Evolutionary conservation across 1,139 yeast species (phyloP).

Genomic region (Hyphopichia pseudoburtonii): DNA sequence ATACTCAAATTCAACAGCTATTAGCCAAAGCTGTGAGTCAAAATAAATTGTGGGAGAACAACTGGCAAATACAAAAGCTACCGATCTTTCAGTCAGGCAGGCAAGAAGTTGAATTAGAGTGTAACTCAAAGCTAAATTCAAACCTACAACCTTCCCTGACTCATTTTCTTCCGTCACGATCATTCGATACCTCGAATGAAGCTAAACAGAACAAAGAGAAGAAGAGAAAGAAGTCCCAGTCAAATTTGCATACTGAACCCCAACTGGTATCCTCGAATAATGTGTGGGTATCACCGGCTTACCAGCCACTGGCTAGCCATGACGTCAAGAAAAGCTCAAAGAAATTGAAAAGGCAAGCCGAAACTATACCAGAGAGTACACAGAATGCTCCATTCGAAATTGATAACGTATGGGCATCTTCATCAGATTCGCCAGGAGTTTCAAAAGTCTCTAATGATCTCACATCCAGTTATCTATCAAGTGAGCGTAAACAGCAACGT

Average conservation of each 20-base stretch:
- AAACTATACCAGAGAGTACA: too few relatives aligned
- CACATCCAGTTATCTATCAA: constrained; percentile 28
- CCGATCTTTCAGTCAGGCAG: constrained; percentile 46
- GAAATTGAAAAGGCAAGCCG: too few relatives aligned
- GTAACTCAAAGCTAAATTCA: not conserved
- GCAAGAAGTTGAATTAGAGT: constrained; percentile 15
- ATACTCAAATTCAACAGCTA: constrained; percentile 28
- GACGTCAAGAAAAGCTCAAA: constrained; percentile 1
- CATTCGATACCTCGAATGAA: constrained; percentile 8
- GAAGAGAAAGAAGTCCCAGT: constrained; percentile 5
- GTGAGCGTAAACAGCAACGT: constrained; percentile 44
- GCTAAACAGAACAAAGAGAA: constrained; percentile 3
- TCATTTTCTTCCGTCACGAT: not conserved
- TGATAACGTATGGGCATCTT: not conserved
- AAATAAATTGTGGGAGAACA: constrained; percentile 49
- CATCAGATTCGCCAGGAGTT: not conserved
- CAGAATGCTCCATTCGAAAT: too few relatives aligned
- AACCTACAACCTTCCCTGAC: not conserved
- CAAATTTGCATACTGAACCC: too few relatives aligned
- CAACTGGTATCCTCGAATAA: too few relatives aligned
- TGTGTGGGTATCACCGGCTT: too few relatives aligned
- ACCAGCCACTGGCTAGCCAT: too few relatives aligned
- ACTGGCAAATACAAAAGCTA: constrained; percentile 59
- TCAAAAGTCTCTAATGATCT: not conserved
- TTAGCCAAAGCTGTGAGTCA: constrained; percentile 45